Percentiles rank a stretch among this genome's conserved stretches.
These are phyloP conservation scores for Backusella parvicylindrica DNA, from an alignment of 192 early-diverging fungal genomes.

Conservation along the genomic window DNA sequence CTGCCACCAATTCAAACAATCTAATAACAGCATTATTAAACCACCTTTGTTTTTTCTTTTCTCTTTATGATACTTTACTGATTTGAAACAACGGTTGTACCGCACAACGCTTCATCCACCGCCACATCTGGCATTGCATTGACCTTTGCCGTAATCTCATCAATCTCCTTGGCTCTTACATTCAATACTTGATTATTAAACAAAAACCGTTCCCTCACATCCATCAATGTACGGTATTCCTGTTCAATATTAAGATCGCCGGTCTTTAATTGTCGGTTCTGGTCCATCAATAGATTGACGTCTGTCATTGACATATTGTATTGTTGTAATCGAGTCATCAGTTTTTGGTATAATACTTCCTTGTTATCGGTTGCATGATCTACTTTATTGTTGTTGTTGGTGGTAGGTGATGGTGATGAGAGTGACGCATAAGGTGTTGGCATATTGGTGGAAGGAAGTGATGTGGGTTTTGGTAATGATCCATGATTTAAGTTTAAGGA, in stretches of 20 bases:
- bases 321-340: slow-evolving; percentile 50
- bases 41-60: no score
- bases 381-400: slow-evolving; percentile 18
- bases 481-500: background rate
- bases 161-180: slow-evolving; percentile 57
- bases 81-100: slow-evolving; percentile 64
- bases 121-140: slow-evolving; percentile 55
- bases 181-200: slow-evolving; percentile 65
- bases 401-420: slow-evolving; percentile 29
- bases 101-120: slow-evolving; percentile 60
- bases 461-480: background rate
- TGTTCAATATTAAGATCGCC: slow-evolving; percentile 63
- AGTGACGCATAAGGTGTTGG: background rate
- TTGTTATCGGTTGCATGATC: slow-evolving; percentile 34
- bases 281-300: slow-evolving; percentile 51
- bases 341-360: slow-evolving; percentile 59
- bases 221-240: slow-evolving; percentile 54
- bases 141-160: slow-evolving; percentile 46
- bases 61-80: slow-evolving; percentile 58
- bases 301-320: slow-evolving; percentile 55
- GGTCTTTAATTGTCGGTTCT: slow-evolving; percentile 68
- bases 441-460: background rate
- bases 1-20: slow-evolving; percentile 82
- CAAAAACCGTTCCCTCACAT: slow-evolving; percentile 58
- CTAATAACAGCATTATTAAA: slow-evolving; percentile 33